Conservation (phyloP, 208 protist genomes). For the Acanthamoeba healyi region DNA sequence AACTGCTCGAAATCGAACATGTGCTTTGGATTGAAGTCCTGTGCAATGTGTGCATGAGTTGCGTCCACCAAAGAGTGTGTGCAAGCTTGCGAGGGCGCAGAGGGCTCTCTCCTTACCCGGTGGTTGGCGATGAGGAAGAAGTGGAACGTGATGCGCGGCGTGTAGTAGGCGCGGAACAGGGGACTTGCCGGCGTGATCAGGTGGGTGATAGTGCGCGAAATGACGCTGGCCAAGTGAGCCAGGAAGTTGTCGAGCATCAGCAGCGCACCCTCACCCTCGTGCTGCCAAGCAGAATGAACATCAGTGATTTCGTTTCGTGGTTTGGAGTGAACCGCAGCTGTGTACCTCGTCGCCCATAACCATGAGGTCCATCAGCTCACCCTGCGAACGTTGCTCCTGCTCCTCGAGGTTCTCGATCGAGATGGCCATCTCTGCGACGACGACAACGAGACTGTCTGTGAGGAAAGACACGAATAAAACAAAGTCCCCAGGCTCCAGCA, state of each 20-base stretch:
- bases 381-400: background rate
- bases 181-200: background rate
- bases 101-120: too few relatives aligned
- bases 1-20: slow-evolving; percentile 28
- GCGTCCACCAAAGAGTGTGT: background rate
- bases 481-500: too few relatives aligned
- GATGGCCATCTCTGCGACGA: too few relatives aligned
- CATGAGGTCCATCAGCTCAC: background rate
- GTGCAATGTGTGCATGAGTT: too few relatives aligned
- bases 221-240: background rate
- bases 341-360: background rate
- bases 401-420: background rate
- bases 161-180: slow-evolving; percentile 28
- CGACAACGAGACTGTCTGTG: too few relatives aligned
- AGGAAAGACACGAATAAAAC: too few relatives aligned
- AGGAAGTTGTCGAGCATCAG: slow-evolving; percentile 40
- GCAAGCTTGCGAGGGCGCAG: background rate
- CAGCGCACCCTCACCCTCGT: slow-evolving; percentile 7
- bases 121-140: slow-evolving; percentile 48
- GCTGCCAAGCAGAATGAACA: background rate
- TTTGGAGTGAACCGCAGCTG: background rate
- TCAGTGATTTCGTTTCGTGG: too few relatives aligned
- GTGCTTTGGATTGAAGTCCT: background rate
- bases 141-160: slow-evolving; percentile 23
- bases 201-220: background rate